phyloP scores from a whole-genome alignment of 805 yeast genomes.

The Wickerhamiella azyma region DNA sequence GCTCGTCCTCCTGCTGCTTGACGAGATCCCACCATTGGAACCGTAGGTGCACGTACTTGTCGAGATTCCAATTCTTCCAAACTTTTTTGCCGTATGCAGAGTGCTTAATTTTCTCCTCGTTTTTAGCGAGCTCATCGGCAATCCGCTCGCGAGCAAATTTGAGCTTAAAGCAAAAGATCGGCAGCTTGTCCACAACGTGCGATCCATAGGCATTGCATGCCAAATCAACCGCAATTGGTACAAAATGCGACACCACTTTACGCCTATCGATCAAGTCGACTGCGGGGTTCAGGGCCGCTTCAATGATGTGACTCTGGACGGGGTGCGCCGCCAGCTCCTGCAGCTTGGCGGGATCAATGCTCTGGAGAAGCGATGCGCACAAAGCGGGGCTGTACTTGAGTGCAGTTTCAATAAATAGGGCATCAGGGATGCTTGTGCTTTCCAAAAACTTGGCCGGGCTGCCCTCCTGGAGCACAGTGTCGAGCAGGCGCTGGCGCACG shows the following conservation, averaged over 20 bases:
- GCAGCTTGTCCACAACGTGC: slow-evolving; percentile 71
- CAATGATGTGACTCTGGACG: slow-evolving; percentile 81
- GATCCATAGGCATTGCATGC: slow-evolving; percentile 84
- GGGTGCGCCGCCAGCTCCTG: slow-evolving; percentile 75
- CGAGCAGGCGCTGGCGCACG: background rate
- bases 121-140: slow-evolving; percentile 47
- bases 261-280: slow-evolving; percentile 45
- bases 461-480: slow-evolving; percentile 10
- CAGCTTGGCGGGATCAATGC: slow-evolving; percentile 34
- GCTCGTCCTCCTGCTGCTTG: slow-evolving; percentile 24
- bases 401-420: slow-evolving; percentile 53
- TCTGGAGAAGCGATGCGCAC: slow-evolving; percentile 20
- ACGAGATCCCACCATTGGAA: slow-evolving; percentile 61
- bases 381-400: slow-evolving; percentile 54
- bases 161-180: slow-evolving; percentile 64
- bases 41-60: slow-evolving; percentile 55
- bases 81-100: slow-evolving; percentile 80
- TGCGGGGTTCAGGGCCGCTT: slow-evolving; percentile 38
- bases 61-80: slow-evolving; percentile 93
- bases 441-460: background rate
- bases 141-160: slow-evolving; percentile 78
- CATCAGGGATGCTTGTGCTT: slow-evolving; percentile 1
- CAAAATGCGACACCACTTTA: slow-evolving; percentile 49
- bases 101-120: slow-evolving; percentile 59
- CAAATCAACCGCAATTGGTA: slow-evolving; percentile 41